These are phyloP conservation scores for Arthromyces matolae DNA, from an alignment of 768 basidiomycete species.

Conservation along the genomic window DNA sequence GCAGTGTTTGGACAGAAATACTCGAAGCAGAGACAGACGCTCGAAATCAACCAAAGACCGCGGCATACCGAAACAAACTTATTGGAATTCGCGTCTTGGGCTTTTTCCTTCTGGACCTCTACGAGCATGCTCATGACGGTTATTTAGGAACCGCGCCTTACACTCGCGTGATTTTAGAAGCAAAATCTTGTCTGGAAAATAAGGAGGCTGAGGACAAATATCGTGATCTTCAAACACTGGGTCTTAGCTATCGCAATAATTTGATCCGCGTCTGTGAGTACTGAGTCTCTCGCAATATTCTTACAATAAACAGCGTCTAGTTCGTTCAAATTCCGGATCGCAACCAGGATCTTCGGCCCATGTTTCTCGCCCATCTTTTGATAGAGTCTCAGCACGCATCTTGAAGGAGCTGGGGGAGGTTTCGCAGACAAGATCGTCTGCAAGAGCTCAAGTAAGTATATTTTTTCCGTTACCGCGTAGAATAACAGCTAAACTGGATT, in stretches of 20 bases:
- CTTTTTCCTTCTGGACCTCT: too few relatives aligned
- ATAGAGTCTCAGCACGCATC: background rate
- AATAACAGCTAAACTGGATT: background rate
- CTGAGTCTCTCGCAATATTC: background rate
- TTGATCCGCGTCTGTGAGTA: background rate
- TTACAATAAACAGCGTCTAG: background rate
- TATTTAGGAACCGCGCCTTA: background rate
- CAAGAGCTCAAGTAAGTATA: conserved; percentile 4
- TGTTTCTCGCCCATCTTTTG: conserved; percentile 7
- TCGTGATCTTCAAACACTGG: background rate
- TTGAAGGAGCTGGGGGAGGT: too few relatives aligned
- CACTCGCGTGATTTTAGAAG: background rate
- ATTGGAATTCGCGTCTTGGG: conserved; percentile 1
- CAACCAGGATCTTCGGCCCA: conserved; percentile 1
- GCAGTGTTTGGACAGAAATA: too few relatives aligned
- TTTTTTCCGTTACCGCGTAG: background rate
- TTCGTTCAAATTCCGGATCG: background rate
- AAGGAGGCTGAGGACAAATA: background rate
- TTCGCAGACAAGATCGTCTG: too few relatives aligned
- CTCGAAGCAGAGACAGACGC: background rate
- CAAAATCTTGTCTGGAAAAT: background rate
- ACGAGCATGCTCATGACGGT: background rate
- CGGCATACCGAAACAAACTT: background rate
- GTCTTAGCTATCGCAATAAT: background rate
- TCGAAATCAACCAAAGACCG: background rate